Base-by-base conservation (phyloP, 2,329 filamentous ascomycete genomes). In the Xylaria sp. region DNA sequence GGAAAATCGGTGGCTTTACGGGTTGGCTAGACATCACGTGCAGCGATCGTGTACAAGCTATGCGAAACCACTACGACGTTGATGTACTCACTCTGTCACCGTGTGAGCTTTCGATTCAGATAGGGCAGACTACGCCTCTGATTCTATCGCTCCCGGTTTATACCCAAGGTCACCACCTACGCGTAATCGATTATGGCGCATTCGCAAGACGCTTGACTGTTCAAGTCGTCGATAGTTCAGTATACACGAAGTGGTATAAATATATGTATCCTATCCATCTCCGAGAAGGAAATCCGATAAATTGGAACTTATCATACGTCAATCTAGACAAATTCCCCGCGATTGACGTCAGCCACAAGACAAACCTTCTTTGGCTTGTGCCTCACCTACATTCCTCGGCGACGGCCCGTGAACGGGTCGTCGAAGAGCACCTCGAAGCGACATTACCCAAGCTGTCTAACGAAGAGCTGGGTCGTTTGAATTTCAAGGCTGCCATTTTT, bases 151-250 rank as follows among this genome's bases (percentile, higher is more conserved):
- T 83, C 60, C 82, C 82, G 0, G 66, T 79, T 0, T 82, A 82
- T 0, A 71, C 86, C 3, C 74, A 72, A 18, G 75, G 76, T 9
- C 71, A 76, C 0, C 77, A 74, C 68, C 81, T 74, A 66, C 80
- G 78, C 1, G 80, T 80, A 13, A 76, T 86, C 31, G 83, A 81
- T 55, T 80, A 83, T n/a, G 82, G 75, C 28, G 83, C 83, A 1
- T 75, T 74, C 12, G 85, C 83, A 66, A 71, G 86, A 33, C 83
- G 86, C 68, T 74, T 85, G 46, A 74, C 83, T 36, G 82, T 79
- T 1, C 73, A 67, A 31, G 59, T 67, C 66, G 23, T 41, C 79
- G 2, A 75, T 75, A 0, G 58, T 73, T n/a, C 76, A 75, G 5
- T 66, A 43, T 6, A 64, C 67, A 39, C 18, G 28, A 36, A 51